Conservation (phyloP, 352 stramenopile genomes). For the Pythium phragmiticola region DNA sequence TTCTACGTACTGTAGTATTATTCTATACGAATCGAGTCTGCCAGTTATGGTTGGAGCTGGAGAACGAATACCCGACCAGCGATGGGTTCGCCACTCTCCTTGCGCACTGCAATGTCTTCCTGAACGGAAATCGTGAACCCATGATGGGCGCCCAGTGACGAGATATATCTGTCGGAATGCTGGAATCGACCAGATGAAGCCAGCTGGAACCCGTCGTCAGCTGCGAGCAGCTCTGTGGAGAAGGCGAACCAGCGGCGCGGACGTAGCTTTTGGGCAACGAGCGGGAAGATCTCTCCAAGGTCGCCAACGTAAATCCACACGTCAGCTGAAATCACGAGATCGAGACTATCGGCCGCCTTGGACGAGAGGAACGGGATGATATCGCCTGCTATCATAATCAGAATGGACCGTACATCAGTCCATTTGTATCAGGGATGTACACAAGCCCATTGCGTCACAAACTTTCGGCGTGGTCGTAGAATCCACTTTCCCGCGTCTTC, state of each 20-base stretch:
- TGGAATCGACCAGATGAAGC: slow-evolving; percentile 75
- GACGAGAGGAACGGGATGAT: slow-evolving; percentile 54
- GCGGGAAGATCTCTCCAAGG: slow-evolving; percentile 56
- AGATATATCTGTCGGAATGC: slow-evolving; percentile 69
- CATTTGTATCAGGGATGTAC: background rate
- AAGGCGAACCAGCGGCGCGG: slow-evolving; percentile 54
- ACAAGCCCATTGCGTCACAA: slow-evolving; percentile 14
- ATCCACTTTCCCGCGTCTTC: slow-evolving; percentile 57
- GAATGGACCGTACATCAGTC: background rate
- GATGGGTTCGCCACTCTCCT: slow-evolving; percentile 75
- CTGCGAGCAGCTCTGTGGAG: slow-evolving; percentile 57
- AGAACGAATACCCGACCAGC: slow-evolving; percentile 64
- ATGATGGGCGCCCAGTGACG: slow-evolving; percentile 30
- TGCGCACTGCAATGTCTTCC: slow-evolving; percentile 56
- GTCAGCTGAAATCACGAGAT: slow-evolving; percentile 74
- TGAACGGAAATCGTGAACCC: slow-evolving; percentile 44
- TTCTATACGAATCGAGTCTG: background rate
- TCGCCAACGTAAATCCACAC: slow-evolving; percentile 89
- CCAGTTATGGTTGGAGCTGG: slow-evolving; percentile 11
- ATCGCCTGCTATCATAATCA: slow-evolving; percentile 34
- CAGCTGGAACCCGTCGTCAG: slow-evolving; percentile 41
- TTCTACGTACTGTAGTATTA: background rate
- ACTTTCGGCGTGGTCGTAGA: slow-evolving; percentile 78
- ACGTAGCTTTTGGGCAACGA: slow-evolving; percentile 47
- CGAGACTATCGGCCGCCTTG: slow-evolving; percentile 39